Conservation (phyloP, 495 filamentous ascomycete species). For the Annulohypoxylon bovei region DNA sequence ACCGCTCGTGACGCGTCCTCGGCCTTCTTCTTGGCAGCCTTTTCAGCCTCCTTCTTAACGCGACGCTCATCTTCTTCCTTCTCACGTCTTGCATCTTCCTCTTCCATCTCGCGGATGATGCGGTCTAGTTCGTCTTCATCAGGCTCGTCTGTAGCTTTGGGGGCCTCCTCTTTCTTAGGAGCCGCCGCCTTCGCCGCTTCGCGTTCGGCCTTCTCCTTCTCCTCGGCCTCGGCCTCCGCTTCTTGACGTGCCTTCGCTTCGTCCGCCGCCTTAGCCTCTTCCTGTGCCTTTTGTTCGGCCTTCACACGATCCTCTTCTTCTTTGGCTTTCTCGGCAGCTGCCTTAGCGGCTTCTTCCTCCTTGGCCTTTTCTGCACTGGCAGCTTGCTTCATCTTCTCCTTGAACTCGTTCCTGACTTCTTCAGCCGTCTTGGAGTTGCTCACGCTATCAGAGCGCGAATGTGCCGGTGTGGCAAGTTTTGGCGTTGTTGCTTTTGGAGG, state of each 20-base stretch:
- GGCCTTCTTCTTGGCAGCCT: conserved; percentile 67
- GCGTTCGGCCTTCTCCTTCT: conserved; percentile 56
- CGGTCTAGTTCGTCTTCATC: conserved; percentile 57
- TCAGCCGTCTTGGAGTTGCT: conserved; percentile 56
- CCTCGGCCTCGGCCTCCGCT: conserved; percentile 59
- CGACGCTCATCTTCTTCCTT: conserved; percentile 60
- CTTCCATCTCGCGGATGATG: conserved; percentile 63
- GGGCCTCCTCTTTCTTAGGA: conserved; percentile 54
- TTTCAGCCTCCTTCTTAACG: conserved; percentile 64
- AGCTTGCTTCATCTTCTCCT: conserved; percentile 59
- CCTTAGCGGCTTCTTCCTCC: conserved; percentile 59
- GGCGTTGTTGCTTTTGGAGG: conserved; percentile 57
- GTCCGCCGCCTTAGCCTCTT: conserved; percentile 76
- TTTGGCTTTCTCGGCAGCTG: conserved; percentile 44
- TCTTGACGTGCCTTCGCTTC: conserved; percentile 68
- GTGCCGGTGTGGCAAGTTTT: conserved; percentile 54
- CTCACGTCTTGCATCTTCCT: conserved; percentile 62
- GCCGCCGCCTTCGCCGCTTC: conserved; percentile 52
- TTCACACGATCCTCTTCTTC: conserved; percentile 43
- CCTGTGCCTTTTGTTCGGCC: conserved; percentile 68
- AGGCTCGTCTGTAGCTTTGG: conserved; percentile 49
- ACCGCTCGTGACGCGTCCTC: conserved; percentile 59
- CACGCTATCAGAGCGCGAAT: conserved; percentile 60
- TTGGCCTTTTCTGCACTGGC: conserved; percentile 52
- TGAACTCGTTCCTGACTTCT: conserved; percentile 62